Base-by-base conservation (phyloP, 2,329 filamentous ascomycete species). In the Cryphonectria parasitica region DNA sequence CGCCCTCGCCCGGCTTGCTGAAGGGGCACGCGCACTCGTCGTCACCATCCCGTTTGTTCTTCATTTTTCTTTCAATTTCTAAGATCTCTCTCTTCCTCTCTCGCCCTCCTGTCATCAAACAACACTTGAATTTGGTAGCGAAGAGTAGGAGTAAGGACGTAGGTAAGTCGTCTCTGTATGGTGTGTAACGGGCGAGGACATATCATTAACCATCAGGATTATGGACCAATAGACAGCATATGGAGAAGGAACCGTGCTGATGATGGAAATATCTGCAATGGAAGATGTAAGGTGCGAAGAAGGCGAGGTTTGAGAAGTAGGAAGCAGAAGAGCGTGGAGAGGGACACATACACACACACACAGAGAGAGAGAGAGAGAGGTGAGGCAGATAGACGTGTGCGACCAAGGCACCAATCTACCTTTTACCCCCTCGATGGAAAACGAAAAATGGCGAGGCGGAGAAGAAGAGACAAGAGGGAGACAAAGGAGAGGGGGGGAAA, bases 21-120 rank as follows among this genome's bases (percentile, higher is more conserved):
- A 72, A 73, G 10, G 71, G 71, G 39, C 71, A 73, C 52, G 52
- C 45, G 36, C 69, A 71, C 45, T 49, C 45, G 19, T 61, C n/a
- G 49, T 68, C 58, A 13, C 62, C 36, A 39, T 66, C 68, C 28
- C 25, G 67, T 22, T n/a, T 52, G 39, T 69, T 49, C 11, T 45
- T 70, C 69, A 68, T 69, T 0, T 63, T 63, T 62, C 19, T 25
- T n/a, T n/a, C 15, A 31, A 2, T 1, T 39, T 39, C 6, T 1
- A 22, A 10, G 6, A 5, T 56, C 36, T 39, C 28, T 56, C n/a
- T 34, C 11, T 25, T 31, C n/a, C 22, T 34, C 13, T 15, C 17
- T 41, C 28, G 31, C 19, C 41, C 34, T 49, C 2, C 19, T 49
- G 6, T 19, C 15, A 45, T 19, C 43, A 49, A n/a, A 49, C 7